phyloP scores from a whole-genome alignment of 768 basidiomycete genomes.

The Mycena rebaudengoi region DNA sequence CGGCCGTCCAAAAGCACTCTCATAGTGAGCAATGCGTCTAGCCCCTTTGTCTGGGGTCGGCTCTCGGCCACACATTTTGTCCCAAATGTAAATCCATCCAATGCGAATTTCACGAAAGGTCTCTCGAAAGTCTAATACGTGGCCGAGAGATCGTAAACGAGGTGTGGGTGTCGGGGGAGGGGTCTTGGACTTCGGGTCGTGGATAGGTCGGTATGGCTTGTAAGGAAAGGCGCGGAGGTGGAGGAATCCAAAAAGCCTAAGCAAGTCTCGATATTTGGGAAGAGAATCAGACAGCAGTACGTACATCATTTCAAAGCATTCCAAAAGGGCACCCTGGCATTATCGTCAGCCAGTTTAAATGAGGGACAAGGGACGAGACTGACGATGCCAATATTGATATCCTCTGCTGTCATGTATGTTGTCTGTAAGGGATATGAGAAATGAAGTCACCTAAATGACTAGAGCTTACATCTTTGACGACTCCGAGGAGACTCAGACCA shows the following conservation, averaged over 20 bases:
- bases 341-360: background rate
- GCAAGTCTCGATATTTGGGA: conserved; percentile 6
- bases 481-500: conserved; percentile 60
- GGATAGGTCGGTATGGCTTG: conserved; percentile 59
- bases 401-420: conserved; percentile 74
- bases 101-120: conserved; percentile 68
- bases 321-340: conserved; percentile 57
- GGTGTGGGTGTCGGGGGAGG: conserved; percentile 51
- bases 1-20: conserved; percentile 52
- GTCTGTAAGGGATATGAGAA: conserved; percentile 48
- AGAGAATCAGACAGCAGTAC: conserved; percentile 32
- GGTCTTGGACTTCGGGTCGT: conserved; percentile 37
- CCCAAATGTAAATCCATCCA: conserved; percentile 66
- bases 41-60: conserved; percentile 56
- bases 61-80: conserved; percentile 62
- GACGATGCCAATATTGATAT: conserved; percentile 76
- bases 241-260: conserved; percentile 69
- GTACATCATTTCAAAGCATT: conserved; percentile 82
- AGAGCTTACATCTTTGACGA: conserved; percentile 66
- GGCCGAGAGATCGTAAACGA: conserved; percentile 63
- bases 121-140: conserved; percentile 77
- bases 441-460: background rate
- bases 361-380: background rate
- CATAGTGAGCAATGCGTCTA: conserved; percentile 52
- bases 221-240: conserved; percentile 81